phyloP scores from a whole-genome alignment of 2,329 filamentous ascomycete genomes.

The Diaporthe destruens region DNA sequence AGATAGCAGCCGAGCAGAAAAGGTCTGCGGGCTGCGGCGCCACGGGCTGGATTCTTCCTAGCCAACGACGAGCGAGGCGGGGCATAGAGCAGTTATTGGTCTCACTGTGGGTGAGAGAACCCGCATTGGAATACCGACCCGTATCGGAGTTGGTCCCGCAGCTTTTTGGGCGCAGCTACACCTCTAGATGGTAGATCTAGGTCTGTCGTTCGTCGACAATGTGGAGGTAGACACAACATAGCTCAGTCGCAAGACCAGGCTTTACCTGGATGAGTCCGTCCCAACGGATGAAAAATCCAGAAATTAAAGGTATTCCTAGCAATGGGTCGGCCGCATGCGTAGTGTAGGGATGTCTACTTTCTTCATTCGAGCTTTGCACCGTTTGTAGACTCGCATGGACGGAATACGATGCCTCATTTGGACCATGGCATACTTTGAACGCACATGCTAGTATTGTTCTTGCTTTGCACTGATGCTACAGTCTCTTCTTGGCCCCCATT shows the following conservation, averaged over 20 bases:
- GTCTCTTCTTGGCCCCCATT: background rate
- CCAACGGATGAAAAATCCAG: background rate
- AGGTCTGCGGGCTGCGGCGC: background rate
- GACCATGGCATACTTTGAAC: background rate
- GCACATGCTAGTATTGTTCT: background rate
- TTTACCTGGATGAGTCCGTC: background rate
- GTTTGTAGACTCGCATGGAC: too few relatives aligned
- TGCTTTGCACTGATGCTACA: constrained; percentile 22
- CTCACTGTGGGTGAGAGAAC: background rate
- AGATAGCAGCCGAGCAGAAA: too few relatives aligned
- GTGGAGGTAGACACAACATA: background rate
- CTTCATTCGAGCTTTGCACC: background rate
- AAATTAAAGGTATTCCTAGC: background rate
- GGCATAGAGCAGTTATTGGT: background rate
- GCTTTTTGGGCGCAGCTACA: background rate
- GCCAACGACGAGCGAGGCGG: too few relatives aligned
- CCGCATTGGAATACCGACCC: too few relatives aligned
- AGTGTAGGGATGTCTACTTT: background rate
- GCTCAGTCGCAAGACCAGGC: background rate
- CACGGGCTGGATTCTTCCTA: background rate
- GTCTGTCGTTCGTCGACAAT: background rate
- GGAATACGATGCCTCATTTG: background rate
- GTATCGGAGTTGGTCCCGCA: background rate
- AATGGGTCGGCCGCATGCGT: background rate
- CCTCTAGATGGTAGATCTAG: background rate